Base-by-base conservation (phyloP, 129 eudicot genomes). In the Helianthus tuberosus region DNA sequence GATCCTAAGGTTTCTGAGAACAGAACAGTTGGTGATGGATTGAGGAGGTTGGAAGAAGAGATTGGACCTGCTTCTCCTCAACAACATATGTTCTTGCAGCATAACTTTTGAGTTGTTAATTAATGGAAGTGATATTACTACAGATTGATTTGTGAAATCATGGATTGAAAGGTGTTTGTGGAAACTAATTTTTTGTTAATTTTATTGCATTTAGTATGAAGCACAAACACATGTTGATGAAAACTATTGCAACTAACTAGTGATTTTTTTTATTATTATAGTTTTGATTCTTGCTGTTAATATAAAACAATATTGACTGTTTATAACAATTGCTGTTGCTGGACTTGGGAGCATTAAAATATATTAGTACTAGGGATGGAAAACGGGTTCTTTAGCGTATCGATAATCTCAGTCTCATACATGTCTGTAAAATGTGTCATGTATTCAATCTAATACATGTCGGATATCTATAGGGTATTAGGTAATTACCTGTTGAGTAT, bases 41-140 rank as follows among this genome's bases (percentile, higher is more conserved):
- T 92, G 84, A 89, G 86, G 73, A 83, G 92, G 13, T 82, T 89
- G 83, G 96, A 85, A 50, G 98, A 92, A 77, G 98, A 92, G 75
- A 92, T 92, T 64, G 94, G 94, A 5, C 98, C 96, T 35, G 98
- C 96, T 62, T 89, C 96, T 27, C 98, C 98, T 48, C 94, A 87
- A 77, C 85, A 92, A 79, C 89, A 86, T 29, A 61, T 88, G 88
- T 93, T 87, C 73, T 86, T 93, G 85, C 91, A 88, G 85, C 96
- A 93, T 67, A 93, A 93, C 78, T 93, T 93, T 79, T 93, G 82
- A 85, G 8, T 62, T 59, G 0, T 15, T 43, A 9, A 5, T 64
- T 78, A 12, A 62, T 78, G 59, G 23, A 20, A 20, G 64, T 2
- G 57, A 15, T 14, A 29, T 29, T 65, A 32, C 20, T 23, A 46